Base-by-base conservation (phyloP, 2,329 filamentous ascomycete species). In the Diaporthe sp. region DNA sequence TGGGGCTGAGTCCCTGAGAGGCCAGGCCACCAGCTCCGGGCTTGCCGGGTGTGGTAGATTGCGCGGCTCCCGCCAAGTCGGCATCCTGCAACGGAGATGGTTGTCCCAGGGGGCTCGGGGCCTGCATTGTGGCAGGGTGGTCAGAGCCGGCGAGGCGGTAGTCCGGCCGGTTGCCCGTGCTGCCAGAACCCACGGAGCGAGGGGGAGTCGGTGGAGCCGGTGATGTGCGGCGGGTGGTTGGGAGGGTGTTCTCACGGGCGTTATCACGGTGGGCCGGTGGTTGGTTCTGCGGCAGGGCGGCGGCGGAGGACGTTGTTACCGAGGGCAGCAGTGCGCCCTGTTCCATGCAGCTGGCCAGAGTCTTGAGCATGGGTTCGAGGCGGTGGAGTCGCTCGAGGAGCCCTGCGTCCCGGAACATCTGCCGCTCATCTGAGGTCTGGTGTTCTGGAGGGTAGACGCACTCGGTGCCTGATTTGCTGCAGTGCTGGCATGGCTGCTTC, bases 401-500 rank as follows among this genome's bases (percentile, higher is more conserved):
- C 13, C 49, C 42, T 3, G 62, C 31, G 25, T 68, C 62, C 12
- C 58, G 58, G 22, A 61, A 19, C 22, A 68, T 17, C 22, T 68
- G 62, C 42, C 31, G 62, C 31, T 61, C 34, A 7, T 46, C 62
- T 46, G n/a, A 22, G 42, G 19, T 3, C 4, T 68, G 42, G 8
- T 53, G n/a, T 10, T 68, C 62, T 31, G 62, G 42, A 13, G 62
- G 62, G 31, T 68, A 68, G 42, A 51, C 15, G 42, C 62, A 68
- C 42, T 68, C 42, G 25, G 28, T 68, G 62, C 49, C 49, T 2
- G 62, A 68, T 25, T 68, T 68, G 3, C 31, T 68, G 25, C 62
- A 68, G 62, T 68, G 42, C 62, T 68, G 62, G 42, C 62, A 68
- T 46, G 42, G 62, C 42, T 68, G 62, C 42, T 68, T 68, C 62